phyloP scores from a whole-genome alignment of 768 basidiomycete genomes.

The Amanita pallidorosea region DNA sequence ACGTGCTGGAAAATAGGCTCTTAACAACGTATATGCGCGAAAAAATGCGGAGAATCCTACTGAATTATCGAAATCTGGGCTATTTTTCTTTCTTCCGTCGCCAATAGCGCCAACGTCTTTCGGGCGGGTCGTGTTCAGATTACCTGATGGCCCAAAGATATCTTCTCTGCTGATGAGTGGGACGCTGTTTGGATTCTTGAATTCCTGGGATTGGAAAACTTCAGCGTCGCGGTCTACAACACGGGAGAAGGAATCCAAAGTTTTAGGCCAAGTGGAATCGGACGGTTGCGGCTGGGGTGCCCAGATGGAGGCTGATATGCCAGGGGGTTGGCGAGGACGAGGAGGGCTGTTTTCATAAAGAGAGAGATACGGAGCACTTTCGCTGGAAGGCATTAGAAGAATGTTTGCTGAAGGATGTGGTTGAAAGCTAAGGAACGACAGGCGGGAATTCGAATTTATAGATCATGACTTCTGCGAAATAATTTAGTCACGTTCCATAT shows the following conservation, averaged over 20 bases:
- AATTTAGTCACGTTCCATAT: slow-evolving; percentile 21
- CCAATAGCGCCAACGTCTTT: slow-evolving; percentile 67
- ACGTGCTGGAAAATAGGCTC: slow-evolving; percentile 44
- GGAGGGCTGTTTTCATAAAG: slow-evolving; percentile 30
- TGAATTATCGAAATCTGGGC: slow-evolving; percentile 44
- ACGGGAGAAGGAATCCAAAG: slow-evolving; percentile 51
- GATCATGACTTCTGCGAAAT: slow-evolving; percentile 21
- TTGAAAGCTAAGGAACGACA: slow-evolving; percentile 28
- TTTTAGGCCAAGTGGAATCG: slow-evolving; percentile 57
- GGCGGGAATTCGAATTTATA: slow-evolving; percentile 22
- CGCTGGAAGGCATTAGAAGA: slow-evolving; percentile 19
- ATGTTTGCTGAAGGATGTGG: slow-evolving; percentile 25
- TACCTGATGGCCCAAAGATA: slow-evolving; percentile 42
- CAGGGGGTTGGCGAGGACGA: slow-evolving; percentile 27
- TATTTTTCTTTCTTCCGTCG: slow-evolving; percentile 61
- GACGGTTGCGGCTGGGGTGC: slow-evolving; percentile 69
- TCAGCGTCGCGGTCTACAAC: slow-evolving; percentile 31
- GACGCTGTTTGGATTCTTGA: slow-evolving; percentile 14
- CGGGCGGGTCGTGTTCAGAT: slow-evolving; percentile 21
- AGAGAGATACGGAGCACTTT: slow-evolving; percentile 23
- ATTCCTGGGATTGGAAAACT: slow-evolving; percentile 14
- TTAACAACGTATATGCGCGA: slow-evolving; percentile 14
- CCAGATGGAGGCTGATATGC: slow-evolving; percentile 60
- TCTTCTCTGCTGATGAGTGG: slow-evolving; percentile 41
- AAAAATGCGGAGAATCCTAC: slow-evolving; percentile 22